Percentiles rank a stretch among this genome's conserved stretches.
Conservation (phyloP, 441 rosid species). For the Populus tomentosa region DNA sequence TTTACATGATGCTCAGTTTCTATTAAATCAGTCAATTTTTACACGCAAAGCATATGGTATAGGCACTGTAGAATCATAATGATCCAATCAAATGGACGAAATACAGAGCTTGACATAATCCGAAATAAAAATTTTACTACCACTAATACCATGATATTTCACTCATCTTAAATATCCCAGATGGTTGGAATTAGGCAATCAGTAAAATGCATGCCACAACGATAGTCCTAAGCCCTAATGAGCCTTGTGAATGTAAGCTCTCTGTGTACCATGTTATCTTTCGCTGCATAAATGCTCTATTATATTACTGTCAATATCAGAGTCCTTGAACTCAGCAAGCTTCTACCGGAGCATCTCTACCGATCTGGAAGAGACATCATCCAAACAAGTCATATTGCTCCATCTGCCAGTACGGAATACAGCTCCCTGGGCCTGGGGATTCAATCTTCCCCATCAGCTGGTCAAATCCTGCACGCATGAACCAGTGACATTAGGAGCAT, state of each 20-base stretch:
- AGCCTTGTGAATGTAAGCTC: background rate
- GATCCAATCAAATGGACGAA: background rate
- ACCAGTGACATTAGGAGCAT: background rate
- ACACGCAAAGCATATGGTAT: no score
- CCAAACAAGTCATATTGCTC: conserved; percentile 29
- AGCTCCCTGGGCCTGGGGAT: conserved; percentile 20
- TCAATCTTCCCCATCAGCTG: conserved; percentile 50
- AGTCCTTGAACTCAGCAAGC: background rate
- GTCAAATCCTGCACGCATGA: conserved; percentile 44
- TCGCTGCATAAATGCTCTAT: background rate
- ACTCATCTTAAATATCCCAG: background rate
- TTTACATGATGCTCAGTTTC: no score
- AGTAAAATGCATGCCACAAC: no score
- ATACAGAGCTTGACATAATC: background rate
- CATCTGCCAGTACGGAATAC: conserved; percentile 23
- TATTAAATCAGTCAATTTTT: no score
- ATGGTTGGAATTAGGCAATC: background rate
- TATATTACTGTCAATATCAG: background rate
- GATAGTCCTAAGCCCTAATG: no score
- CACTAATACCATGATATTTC: background rate
- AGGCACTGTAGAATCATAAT: no score
- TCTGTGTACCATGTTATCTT: background rate
- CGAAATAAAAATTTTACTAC: background rate
- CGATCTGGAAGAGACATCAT: conserved; percentile 19
- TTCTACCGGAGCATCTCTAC: background rate